Percentiles rank a stretch among this genome's conserved stretches.
These are phyloP conservation scores for Lachnellula suecica DNA, from an alignment of 2,329 filamentous ascomycete species.

Conservation along the genomic window DNA sequence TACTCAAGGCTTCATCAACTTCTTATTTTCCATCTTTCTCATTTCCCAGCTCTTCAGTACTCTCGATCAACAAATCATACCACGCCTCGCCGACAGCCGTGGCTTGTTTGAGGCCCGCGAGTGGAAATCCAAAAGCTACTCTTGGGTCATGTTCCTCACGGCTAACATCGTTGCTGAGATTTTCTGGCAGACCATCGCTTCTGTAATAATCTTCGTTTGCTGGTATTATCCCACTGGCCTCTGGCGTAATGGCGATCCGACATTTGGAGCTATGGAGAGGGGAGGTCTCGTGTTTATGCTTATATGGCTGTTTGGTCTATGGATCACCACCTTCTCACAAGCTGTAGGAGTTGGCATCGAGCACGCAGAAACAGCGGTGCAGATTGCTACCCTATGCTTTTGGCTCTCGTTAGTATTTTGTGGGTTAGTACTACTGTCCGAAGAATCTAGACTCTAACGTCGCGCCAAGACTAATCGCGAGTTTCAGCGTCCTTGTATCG, in stretches of 20 bases:
- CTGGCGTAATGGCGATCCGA: slow-evolving; percentile 63
- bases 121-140: slow-evolving; percentile 10
- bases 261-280: slow-evolving; percentile 61
- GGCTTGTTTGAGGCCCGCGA: slow-evolving; percentile 48
- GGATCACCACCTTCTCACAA: slow-evolving; percentile 77
- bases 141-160: slow-evolving; percentile 28
- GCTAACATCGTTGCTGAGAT: slow-evolving; percentile 69
- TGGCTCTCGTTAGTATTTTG: slow-evolving; percentile 72
- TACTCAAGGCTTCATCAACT: slow-evolving; percentile 40
- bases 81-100: slow-evolving; percentile 56
- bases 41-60: slow-evolving; percentile 2
- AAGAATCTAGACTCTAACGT: too few relatives aligned
- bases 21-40: slow-evolving; percentile 66
- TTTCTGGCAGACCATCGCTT: slow-evolving; percentile 72
- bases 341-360: slow-evolving; percentile 74
- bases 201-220: slow-evolving; percentile 69
- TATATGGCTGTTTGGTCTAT: slow-evolving; percentile 71
- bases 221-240: slow-evolving; percentile 85
- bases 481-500: slow-evolving; percentile 1
- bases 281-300: slow-evolving; percentile 77
- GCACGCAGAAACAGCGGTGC: slow-evolving; percentile 70
- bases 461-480: too few relatives aligned
- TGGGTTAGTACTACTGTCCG: too few relatives aligned
- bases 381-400: slow-evolving; percentile 73
- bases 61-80: slow-evolving; percentile 62